Conservation (phyloP, 1,139 yeast genomes). For the Meyerozyma sp. region DNA sequence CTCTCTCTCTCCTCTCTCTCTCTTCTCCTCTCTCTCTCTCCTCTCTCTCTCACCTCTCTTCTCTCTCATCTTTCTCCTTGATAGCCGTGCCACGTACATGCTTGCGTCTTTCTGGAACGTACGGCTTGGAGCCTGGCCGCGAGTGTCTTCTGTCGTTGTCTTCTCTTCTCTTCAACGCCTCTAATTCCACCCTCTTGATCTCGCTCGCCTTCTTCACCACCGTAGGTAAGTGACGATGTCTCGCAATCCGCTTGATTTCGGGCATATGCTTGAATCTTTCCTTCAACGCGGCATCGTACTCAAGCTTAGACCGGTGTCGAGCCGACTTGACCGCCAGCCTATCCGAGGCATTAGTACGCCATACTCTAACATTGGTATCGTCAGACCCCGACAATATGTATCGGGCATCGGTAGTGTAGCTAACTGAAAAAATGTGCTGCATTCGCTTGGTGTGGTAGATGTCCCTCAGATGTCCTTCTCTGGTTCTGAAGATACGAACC, state of each 20-base stretch:
- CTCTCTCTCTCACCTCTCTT: neutral
- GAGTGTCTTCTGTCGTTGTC: slow-evolving; percentile 76
- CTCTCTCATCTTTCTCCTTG: slow-evolving; percentile 25
- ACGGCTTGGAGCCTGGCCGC: slow-evolving; percentile 62
- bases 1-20: too few relatives aligned
- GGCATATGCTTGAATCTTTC: slow-evolving; percentile 96
- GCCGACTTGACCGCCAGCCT: slow-evolving; percentile 77
- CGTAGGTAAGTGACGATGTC: slow-evolving; percentile 88
- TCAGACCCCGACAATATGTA: slow-evolving; percentile 90
- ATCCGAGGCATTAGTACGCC: slow-evolving; percentile 88
- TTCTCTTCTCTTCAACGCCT: slow-evolving; percentile 72
- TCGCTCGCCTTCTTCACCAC: slow-evolving; percentile 86
- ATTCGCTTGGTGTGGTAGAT: slow-evolving; percentile 94
- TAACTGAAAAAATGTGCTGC: slow-evolving; percentile 88
- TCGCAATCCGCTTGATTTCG: slow-evolving; percentile 80
- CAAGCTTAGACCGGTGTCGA: slow-evolving; percentile 75
- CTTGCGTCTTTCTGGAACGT: slow-evolving; percentile 68
- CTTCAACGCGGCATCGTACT: slow-evolving; percentile 86
- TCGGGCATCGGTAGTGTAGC: slow-evolving; percentile 81
- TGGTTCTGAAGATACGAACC: slow-evolving; percentile 67
- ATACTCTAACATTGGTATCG: slow-evolving; percentile 89
- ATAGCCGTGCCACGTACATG: slow-evolving; percentile 83
- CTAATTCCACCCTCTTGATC: slow-evolving; percentile 70
- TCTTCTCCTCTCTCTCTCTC: neutral
- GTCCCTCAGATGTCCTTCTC: slow-evolving; percentile 90